A percentile compares a stretch with the other conserved stretches of the same genome.
These are phyloP conservation scores for Monosporascus sp. DNA, from an alignment of 2,329 filamentous ascomycete species.

Conservation along the genomic window DNA sequence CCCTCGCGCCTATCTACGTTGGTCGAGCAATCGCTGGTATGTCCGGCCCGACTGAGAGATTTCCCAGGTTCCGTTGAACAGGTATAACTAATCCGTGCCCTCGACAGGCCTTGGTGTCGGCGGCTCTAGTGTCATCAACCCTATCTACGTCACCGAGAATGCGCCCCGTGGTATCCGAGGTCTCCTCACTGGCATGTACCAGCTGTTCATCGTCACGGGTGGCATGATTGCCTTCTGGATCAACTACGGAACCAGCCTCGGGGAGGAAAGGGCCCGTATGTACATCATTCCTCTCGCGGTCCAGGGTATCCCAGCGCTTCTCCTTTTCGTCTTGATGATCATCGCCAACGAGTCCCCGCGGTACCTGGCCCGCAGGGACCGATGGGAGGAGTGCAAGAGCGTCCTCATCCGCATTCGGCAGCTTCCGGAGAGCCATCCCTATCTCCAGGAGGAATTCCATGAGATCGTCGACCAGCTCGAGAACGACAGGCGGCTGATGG, in stretches of 20 bases:
- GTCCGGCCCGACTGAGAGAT: neutral
- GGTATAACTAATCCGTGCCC: neutral
- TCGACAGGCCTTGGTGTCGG: slow-evolving; percentile 34
- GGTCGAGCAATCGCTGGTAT: slow-evolving; percentile 48
- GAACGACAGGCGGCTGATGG: slow-evolving; percentile 52
- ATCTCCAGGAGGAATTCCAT: slow-evolving; percentile 53
- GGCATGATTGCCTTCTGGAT: slow-evolving; percentile 42
- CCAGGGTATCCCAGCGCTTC: slow-evolving; percentile 56
- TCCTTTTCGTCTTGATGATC: slow-evolving; percentile 55
- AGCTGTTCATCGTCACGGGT: slow-evolving; percentile 40
- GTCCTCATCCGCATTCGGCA: slow-evolving; percentile 52
- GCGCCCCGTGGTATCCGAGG: slow-evolving; percentile 38
- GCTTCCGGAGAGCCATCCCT: slow-evolving; percentile 45
- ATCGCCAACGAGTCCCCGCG: slow-evolving; percentile 60
- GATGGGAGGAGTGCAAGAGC: slow-evolving; percentile 55
- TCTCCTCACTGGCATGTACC: slow-evolving; percentile 38
- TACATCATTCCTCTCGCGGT: slow-evolving; percentile 58
- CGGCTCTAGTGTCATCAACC: slow-evolving; percentile 36
- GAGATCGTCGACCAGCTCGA: slow-evolving; percentile 59
- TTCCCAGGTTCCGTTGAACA: neutral
- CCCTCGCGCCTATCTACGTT: slow-evolving; percentile 55
- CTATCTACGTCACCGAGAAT: slow-evolving; percentile 40
- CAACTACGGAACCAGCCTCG: slow-evolving; percentile 42
- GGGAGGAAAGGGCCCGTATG: slow-evolving; percentile 20
- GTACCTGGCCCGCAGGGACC: slow-evolving; percentile 58